Percentiles rank a stretch among this genome's conserved stretches.
These are phyloP conservation scores for Anisodus acutangulus DNA, from an alignment of 257 asterid genomes.

Conservation along the genomic window DNA sequence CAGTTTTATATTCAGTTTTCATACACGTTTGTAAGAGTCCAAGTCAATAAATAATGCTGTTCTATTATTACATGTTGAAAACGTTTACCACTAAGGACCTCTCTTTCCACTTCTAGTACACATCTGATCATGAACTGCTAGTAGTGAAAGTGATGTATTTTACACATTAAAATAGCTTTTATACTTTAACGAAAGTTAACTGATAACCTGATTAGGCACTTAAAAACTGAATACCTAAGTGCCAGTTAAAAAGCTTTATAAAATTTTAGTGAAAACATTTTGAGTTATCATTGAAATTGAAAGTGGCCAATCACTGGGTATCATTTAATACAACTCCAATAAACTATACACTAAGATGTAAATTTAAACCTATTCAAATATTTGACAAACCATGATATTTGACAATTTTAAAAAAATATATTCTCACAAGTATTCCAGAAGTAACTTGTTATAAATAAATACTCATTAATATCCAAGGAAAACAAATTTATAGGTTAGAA, in stretches of 20 bases:
- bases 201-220: slow-evolving; percentile 11
- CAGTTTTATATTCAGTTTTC: neutral
- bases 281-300: neutral
- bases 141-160: too few species aligned
- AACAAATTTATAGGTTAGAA: neutral
- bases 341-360: neutral
- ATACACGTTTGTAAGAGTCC: neutral
- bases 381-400: neutral
- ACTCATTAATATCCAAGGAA: neutral
- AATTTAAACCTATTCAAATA: slow-evolving; percentile 9
- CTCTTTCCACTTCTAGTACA: too few species aligned
- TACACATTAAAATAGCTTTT: neutral
- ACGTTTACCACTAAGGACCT: too few species aligned
- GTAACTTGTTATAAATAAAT: neutral
- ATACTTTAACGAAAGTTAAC: neutral
- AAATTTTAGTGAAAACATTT: neutral
- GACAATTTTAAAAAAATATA: neutral
- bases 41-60: neutral
- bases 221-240: neutral
- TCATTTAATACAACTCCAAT: neutral
- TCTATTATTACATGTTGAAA: neutral
- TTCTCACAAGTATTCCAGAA: neutral
- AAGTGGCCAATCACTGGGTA: neutral
- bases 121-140: too few species aligned
- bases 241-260: neutral